Evolutionary conservation across 306 rosid species (phyloP).

Genomic region (Trifolium repens): DNA sequence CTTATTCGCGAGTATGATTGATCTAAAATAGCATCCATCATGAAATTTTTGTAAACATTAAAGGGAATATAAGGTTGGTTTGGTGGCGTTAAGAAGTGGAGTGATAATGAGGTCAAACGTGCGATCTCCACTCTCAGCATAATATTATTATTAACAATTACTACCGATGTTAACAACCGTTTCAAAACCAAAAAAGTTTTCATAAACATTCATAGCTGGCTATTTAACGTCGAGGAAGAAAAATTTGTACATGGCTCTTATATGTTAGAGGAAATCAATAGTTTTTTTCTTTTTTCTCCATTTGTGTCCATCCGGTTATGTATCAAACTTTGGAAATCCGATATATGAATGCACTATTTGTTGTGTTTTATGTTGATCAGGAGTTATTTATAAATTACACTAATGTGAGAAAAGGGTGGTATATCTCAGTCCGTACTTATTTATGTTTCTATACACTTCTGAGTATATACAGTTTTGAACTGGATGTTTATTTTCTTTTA

Average conservation of each 20-base stretch:
- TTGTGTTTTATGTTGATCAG: constrained; percentile 30
- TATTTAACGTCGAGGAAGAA: not conserved
- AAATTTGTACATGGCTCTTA: not conserved
- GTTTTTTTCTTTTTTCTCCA: no score
- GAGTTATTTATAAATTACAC: constrained; percentile 1
- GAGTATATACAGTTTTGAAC: constrained; percentile 28
- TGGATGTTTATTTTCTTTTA: constrained; percentile 15
- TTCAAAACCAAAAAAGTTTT: no score
- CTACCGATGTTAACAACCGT: no score
- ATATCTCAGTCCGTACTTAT: constrained; percentile 7
- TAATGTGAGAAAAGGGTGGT: constrained; percentile 25
- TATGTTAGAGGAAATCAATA: not conserved
- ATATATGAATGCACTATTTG: not conserved
- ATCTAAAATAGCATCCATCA: not conserved
- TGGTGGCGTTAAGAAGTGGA: no score
- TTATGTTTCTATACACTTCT: constrained; percentile 1
- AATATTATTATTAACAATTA: no score
- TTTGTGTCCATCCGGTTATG: not conserved
- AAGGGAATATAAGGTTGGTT: no score
- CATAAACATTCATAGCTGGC: not conserved
- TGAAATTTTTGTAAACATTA: no score
- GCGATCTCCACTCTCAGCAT: no score
- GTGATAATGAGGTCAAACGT: no score
- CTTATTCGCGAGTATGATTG: constrained; percentile 1
- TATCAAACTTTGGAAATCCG: constrained; percentile 27